These are phyloP conservation scores for Hanseniaspora mollemarum DNA, from an alignment of 805 yeast genomes.

Conservation along the genomic window DNA sequence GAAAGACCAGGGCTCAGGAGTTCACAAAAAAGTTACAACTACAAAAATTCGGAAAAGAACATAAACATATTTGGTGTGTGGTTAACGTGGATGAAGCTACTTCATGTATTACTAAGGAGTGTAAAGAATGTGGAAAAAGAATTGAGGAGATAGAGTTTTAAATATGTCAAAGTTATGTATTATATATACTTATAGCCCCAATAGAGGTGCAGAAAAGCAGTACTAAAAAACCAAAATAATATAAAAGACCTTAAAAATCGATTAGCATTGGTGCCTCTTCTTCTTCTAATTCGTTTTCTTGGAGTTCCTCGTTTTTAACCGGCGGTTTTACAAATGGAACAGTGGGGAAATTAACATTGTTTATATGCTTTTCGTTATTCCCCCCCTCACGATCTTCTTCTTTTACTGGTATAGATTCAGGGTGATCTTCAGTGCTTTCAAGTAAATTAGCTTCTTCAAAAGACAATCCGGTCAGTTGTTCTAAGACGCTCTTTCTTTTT, in stretches of 20 bases:
- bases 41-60: slow-evolving; percentile 48
- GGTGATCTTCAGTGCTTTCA: neutral
- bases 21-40: slow-evolving; percentile 59
- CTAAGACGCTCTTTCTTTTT: slow-evolving; percentile 6
- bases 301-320: slow-evolving; percentile 9
- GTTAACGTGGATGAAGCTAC: slow-evolving; percentile 37
- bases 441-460: slow-evolving; percentile 12
- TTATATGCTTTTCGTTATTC: slow-evolving; percentile 20
- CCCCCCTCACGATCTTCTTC: neutral
- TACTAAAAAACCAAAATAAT: neutral
- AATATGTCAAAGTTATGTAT: too few species aligned
- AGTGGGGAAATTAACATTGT: slow-evolving; percentile 33
- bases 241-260: slow-evolving; percentile 28
- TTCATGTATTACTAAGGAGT: slow-evolving; percentile 44
- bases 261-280: slow-evolving; percentile 25
- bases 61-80: slow-evolving; percentile 64
- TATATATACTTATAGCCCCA: too few species aligned
- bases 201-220: too few species aligned
- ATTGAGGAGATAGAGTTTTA: slow-evolving; percentile 59
- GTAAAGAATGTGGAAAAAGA: slow-evolving; percentile 73
- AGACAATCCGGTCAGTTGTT: slow-evolving; percentile 14
- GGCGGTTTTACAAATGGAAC: slow-evolving; percentile 30
- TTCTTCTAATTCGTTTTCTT: slow-evolving; percentile 10
- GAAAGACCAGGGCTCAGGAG: slow-evolving; percentile 85
- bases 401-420: neutral